Evolutionary conservation across 2,329 filamentous ascomycete genomes (phyloP), one percentile per base, ranked within the genome.

Genomic region (Pseudocercospora vitis): DNA sequence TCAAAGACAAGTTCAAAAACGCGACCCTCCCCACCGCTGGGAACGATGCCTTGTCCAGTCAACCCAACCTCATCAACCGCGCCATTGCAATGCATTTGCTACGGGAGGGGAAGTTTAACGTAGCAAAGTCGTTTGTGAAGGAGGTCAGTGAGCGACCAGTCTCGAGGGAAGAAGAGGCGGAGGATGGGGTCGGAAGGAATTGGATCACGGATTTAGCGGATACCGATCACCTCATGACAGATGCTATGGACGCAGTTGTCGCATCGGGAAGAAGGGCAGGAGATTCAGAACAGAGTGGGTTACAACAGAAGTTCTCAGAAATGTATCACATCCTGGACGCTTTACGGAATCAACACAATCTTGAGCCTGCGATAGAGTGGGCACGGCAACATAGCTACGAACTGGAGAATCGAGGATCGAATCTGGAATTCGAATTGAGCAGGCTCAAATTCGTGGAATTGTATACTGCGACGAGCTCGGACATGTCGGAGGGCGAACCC

Each of bases 11-110:
- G 65, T 87, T 84, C 68, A 86, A 86, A 73, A 81, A 83, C 57
- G 81, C 81, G 57, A 83, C 85, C 11, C 77, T 88, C 11, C 83
- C 92, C 0, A 88, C 86, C 11, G 87, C 84, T 65, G 88, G 91
- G 53, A 85, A 90, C 7, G 90, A 95, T 71, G 87, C 85, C 28
- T 84, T 96, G 71, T 85, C 83, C 1, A 81, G 85, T 16, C 85
- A 95, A 61, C 81, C 87, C 3, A 78, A 81, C 12, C 79, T 96
- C 9, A 89, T 97, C 68, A 95, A 96, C 73, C 84, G 91, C 52
- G 92, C 94, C 5, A 95, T 99, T 63, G 89, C 89, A 7, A 96
- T 97, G 91, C 94, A 99, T 68, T 81, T 99, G 18, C 81, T 99
- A 32, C 88, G 94, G 33, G 92, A 97, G 74, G 94, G 94, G 45